Conservation (phyloP, 1,284 basidiomycete species). For the Porphyrellus sp. region DNA sequence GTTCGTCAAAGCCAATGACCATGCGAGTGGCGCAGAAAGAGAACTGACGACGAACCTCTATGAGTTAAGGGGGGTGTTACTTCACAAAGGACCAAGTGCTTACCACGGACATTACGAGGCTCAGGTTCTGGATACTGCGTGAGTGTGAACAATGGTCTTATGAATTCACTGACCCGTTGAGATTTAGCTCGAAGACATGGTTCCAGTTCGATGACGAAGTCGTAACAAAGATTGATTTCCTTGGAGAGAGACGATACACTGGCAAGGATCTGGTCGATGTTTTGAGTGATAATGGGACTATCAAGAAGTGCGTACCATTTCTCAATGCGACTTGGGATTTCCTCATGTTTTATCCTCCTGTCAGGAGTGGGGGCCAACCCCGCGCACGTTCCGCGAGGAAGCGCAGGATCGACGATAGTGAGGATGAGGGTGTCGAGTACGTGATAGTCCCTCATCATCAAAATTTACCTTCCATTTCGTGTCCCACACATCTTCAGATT, state of each 20-base stretch:
- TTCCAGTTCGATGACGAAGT: conserved; percentile 86
- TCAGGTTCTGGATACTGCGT: conserved; percentile 79
- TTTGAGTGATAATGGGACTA: conserved; percentile 19
- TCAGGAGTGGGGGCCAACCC: conserved; percentile 26
- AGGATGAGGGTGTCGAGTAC: conserved; percentile 51
- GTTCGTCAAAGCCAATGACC: conserved; percentile 44
- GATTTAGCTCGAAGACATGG: conserved; percentile 68
- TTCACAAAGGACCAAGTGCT: conserved; percentile 84
- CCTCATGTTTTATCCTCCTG: conserved; percentile 4
- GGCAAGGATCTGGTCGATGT: conserved; percentile 32
- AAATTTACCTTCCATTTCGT: conserved; percentile 19
- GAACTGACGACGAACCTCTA: conserved; percentile 46
- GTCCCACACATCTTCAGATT: conserved; percentile 21
- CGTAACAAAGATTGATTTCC: conserved; percentile 59
- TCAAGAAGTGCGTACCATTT: conserved; percentile 29
- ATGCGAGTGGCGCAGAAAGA: conserved; percentile 8
- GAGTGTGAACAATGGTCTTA: conserved; percentile 29
- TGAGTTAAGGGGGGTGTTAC: conserved; percentile 75
- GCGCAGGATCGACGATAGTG: conserved; percentile 57
- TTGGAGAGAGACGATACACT: conserved; percentile 43
- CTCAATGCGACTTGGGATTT: not conserved
- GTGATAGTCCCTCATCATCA: conserved; percentile 25
- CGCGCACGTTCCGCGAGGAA: conserved; percentile 33
- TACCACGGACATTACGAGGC: conserved; percentile 93
- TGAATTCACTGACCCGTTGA: conserved; percentile 9